Evolutionary conservation across 2,329 filamentous ascomycete genomes (phyloP).

Genomic region (Ophiostoma australiae): DNA sequence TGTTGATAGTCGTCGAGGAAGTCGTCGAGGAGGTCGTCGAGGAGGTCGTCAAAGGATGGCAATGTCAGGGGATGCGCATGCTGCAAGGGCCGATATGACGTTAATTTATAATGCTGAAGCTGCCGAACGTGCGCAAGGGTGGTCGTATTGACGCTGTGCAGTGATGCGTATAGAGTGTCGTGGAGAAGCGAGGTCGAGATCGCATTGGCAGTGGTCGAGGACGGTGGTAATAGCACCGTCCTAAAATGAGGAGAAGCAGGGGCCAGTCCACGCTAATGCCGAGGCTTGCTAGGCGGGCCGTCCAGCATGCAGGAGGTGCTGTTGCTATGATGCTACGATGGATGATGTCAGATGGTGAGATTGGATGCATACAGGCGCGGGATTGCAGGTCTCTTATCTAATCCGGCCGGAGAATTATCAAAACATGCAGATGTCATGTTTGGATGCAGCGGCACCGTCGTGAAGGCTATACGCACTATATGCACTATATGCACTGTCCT

Average conservation of each 20-base stretch:
- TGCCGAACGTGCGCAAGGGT: too few relatives aligned
- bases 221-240: neutral
- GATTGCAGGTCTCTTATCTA: neutral
- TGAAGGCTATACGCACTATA: neutral
- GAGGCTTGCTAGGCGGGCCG: constrained; percentile 19
- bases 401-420: neutral
- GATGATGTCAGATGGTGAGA: neutral
- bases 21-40: neutral
- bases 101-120: too few relatives aligned
- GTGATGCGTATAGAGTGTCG: neutral
- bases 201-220: neutral
- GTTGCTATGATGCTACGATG: neutral
- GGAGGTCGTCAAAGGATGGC: neutral
- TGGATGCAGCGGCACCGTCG: neutral
- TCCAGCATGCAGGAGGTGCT: neutral
- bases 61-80: neutral
- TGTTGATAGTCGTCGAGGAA: neutral
- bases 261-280: constrained; percentile 22
- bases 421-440: neutral
- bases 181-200: neutral
- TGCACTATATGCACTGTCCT: constrained; percentile 5
- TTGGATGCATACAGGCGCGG: neutral
- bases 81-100: neutral
- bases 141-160: neutral
- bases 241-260: constrained; percentile 1